Base-by-base conservation (phyloP, 2,329 filamentous ascomycete genomes). In the Cytospora paraplurivora region DNA sequence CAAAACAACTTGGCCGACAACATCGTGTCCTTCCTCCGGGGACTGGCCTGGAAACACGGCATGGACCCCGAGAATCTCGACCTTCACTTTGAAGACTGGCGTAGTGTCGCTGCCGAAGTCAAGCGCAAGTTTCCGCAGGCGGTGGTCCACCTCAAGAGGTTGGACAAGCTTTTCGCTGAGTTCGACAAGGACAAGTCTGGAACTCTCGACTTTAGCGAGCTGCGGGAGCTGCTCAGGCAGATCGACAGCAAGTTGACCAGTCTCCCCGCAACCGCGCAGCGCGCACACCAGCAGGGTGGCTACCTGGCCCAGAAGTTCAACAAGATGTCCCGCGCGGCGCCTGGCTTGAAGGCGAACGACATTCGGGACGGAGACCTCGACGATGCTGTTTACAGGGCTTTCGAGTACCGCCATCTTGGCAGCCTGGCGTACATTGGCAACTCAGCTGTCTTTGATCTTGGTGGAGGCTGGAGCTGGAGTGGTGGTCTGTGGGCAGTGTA, bases 1-100 rank as follows among this genome's bases (percentile, higher is more conserved):
- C 96, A 99, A 73, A 99, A 99, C 80, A 99, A 99, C 70, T 83
- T 98, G 1, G 91, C 93, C 3, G 92, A 96, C 72, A 89, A 97
- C 77, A 88, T 99, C 70, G 84, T 97, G 55, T 89, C 87, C 21
- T 99, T 98, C 78, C 84, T 99, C 12, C 92, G 93, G 66, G 92
- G 88, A 17, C 83, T 96, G 2, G 93, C 95, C 11, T 97, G 91
- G 88, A 94, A 97, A 76, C 92, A 90, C 68, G 94, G 93, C 74
- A 90, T 90, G 71, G 91, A 98, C 71, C 94, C 94, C 0, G 88
- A 96, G 74, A 91, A 87, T n/a, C 83, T 98, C 64, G 87, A 94
- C 51, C 85, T 99, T 44, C 89, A 87, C 59, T 99, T 97, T 77
- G 79, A 81, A 34, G 93, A 98, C 78, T 99, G 95, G 95, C 88